These are phyloP conservation scores for Xerocomellus amylosporus DNA, from an alignment of 768 basidiomycete genomes.

Conservation along the genomic window DNA sequence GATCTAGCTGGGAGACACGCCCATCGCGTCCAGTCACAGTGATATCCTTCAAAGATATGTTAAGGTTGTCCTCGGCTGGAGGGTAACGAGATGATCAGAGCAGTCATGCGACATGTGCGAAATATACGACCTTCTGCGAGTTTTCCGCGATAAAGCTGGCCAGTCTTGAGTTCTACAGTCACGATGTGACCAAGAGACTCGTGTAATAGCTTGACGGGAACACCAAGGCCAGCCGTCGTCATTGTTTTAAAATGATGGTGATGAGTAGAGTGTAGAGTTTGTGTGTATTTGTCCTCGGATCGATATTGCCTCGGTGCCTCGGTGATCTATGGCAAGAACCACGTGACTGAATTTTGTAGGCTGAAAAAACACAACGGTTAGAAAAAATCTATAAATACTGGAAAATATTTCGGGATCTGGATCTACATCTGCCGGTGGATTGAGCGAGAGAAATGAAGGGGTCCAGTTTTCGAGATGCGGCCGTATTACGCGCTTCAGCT, in stretches of 20 bases:
- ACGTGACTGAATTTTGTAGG: too few relatives aligned
- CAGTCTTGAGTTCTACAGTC: conserved; percentile 97
- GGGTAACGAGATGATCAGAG: conserved; percentile 17
- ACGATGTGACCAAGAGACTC: conserved; percentile 95
- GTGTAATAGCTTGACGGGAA: conserved; percentile 94
- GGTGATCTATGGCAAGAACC: too few relatives aligned
- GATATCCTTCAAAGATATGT: conserved; percentile 94
- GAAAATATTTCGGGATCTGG: too few relatives aligned
- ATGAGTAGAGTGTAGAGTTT: conserved; percentile 16
- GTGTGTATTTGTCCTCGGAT: conserved; percentile 13
- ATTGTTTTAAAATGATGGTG: conserved; percentile 20
- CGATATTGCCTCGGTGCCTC: too few relatives aligned
- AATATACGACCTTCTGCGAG: conserved; percentile 75
- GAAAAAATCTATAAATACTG: too few relatives aligned
- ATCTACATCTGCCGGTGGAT: too few relatives aligned
- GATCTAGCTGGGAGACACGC: conserved; percentile 96
- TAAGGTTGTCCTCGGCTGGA: conserved; percentile 95
- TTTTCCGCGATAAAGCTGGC: conserved; percentile 95
- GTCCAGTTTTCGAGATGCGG: too few relatives aligned
- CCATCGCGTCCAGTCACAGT: conserved; percentile 98
- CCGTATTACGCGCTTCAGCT: too few relatives aligned
- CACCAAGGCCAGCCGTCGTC: conserved; percentile 69
- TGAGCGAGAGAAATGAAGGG: too few relatives aligned
- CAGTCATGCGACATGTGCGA: conserved; percentile 8
- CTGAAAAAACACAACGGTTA: too few relatives aligned